phyloP scores from a whole-genome alignment of 208 protist species.

The Acanthamoeba lenticulata region DNA sequence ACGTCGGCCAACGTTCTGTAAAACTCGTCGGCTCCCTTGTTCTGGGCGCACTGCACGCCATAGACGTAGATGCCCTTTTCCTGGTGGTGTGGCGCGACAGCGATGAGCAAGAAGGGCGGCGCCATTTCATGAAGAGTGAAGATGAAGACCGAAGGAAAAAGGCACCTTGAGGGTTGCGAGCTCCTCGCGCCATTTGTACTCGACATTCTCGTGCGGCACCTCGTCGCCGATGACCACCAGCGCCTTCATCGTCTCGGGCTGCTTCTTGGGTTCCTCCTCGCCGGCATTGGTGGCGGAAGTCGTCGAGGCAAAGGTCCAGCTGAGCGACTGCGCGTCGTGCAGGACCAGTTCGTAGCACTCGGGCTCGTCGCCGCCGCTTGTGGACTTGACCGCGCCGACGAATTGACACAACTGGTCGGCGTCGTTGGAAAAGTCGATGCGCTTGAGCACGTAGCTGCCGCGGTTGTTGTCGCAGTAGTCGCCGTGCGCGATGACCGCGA shows the following conservation, averaged over 20 bases:
- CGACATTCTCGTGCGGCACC: constrained; percentile 13
- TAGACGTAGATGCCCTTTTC: constrained; percentile 64
- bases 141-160: too few species aligned
- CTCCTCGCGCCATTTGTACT: constrained; percentile 54
- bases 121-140: neutral
- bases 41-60: constrained; percentile 50
- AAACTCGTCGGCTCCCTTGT: neutral
- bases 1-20: constrained; percentile 41
- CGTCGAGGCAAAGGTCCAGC: constrained; percentile 1
- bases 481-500: constrained; percentile 64
- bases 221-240: constrained; percentile 67
- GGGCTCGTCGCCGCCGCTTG: constrained; percentile 30
- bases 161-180: constrained; percentile 7
- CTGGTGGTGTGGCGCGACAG: neutral
- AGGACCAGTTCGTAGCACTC: constrained; percentile 68
- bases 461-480: constrained; percentile 57
- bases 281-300: neutral
- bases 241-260: constrained; percentile 60
- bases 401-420: constrained; percentile 35
- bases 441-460: constrained; percentile 60
- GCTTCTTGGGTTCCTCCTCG: neutral
- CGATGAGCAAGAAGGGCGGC: neutral
- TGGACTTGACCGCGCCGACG: neutral
- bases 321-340: constrained; percentile 41
- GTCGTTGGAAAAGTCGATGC: constrained; percentile 68